Evolutionary conservation across 495 filamentous ascomycete genomes (phyloP).

Genomic region (Thermochaetoides thermophila): DNA sequence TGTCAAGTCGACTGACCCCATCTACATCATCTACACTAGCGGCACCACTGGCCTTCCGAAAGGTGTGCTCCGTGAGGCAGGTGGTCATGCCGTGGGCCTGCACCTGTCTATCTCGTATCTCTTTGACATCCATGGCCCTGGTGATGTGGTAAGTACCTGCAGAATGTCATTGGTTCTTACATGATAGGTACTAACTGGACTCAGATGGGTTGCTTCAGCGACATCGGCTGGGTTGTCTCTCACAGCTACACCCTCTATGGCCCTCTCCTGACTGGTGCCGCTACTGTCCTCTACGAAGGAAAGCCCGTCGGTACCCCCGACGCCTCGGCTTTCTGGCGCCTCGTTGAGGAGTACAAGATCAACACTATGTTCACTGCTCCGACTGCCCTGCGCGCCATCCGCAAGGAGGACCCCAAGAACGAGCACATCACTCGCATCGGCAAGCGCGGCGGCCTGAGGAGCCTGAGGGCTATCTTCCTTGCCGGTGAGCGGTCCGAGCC

Average conservation of each 20-base stretch:
- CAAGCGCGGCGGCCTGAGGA: slow-evolving; percentile 47
- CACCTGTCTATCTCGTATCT: slow-evolving; percentile 63
- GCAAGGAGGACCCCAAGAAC: slow-evolving; percentile 69
- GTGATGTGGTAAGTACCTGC: slow-evolving; percentile 50
- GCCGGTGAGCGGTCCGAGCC: slow-evolving; percentile 86
- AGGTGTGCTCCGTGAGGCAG: slow-evolving; percentile 71
- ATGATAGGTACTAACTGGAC: no score
- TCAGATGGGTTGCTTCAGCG: slow-evolving; percentile 30
- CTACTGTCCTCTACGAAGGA: slow-evolving; percentile 80
- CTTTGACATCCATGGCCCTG: slow-evolving; percentile 64
- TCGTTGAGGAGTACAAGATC: slow-evolving; percentile 71
- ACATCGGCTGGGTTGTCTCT: slow-evolving; percentile 77
- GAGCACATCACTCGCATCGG: slow-evolving; percentile 45
- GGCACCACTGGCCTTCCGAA: slow-evolving; percentile 85
- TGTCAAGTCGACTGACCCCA: slow-evolving; percentile 55
- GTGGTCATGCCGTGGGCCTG: slow-evolving; percentile 78
- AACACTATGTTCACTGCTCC: slow-evolving; percentile 77
- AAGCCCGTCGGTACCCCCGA: slow-evolving; percentile 86
- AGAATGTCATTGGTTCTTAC: no score
- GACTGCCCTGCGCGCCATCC: slow-evolving; percentile 72
- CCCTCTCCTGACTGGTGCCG: slow-evolving; percentile 59
- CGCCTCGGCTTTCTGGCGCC: slow-evolving; percentile 74
- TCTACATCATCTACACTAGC: slow-evolving; percentile 88
- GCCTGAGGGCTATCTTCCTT: slow-evolving; percentile 61
- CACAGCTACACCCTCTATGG: slow-evolving; percentile 80